Percentiles rank a stretch among this genome's conserved stretches.
Conservation (phyloP, 768 basidiomycete species). For the Auriscalpium orientale region DNA sequence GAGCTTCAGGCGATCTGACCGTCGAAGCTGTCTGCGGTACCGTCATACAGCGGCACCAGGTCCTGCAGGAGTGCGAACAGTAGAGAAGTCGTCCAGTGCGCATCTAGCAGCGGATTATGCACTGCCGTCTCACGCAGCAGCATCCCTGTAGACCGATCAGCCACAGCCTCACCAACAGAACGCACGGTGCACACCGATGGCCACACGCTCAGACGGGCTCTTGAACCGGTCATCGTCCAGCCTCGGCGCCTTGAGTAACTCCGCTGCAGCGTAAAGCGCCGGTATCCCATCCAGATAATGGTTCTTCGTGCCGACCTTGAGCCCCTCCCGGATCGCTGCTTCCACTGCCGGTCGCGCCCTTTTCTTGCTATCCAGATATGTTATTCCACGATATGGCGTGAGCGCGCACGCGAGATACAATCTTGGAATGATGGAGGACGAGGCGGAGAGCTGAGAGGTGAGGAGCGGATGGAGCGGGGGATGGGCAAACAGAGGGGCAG, state of each 20-base stretch:
- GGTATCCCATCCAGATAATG: constrained; percentile 76
- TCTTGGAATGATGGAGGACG: constrained; percentile 40
- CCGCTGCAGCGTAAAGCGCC: constrained; percentile 49
- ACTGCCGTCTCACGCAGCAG: constrained; percentile 59
- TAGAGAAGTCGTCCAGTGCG: constrained; percentile 64
- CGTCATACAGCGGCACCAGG: constrained; percentile 46
- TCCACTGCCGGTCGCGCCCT: constrained; percentile 53
- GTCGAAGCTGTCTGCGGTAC: constrained; percentile 32
- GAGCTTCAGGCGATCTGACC: constrained; percentile 26
- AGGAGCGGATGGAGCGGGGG: constrained; percentile 44
- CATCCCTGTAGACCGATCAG: constrained; percentile 38
- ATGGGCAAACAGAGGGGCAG: constrained; percentile 21
- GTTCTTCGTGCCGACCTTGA: constrained; percentile 76
- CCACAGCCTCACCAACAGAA: neutral
- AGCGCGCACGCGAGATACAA: constrained; percentile 76
- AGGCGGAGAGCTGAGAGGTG: constrained; percentile 24
- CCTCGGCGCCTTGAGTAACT: constrained; percentile 31
- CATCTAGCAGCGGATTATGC: constrained; percentile 54
- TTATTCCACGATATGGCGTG: constrained; percentile 58
- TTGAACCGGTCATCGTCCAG: constrained; percentile 28
- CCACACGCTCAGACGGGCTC: constrained; percentile 41
- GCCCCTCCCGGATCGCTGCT: constrained; percentile 69
- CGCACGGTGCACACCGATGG: constrained; percentile 41
- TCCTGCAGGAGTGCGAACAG: constrained; percentile 74
- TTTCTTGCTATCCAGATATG: constrained; percentile 58